Conservation (phyloP, 176 grass and related monocot species). For the Oryza brachyantha region DNA sequence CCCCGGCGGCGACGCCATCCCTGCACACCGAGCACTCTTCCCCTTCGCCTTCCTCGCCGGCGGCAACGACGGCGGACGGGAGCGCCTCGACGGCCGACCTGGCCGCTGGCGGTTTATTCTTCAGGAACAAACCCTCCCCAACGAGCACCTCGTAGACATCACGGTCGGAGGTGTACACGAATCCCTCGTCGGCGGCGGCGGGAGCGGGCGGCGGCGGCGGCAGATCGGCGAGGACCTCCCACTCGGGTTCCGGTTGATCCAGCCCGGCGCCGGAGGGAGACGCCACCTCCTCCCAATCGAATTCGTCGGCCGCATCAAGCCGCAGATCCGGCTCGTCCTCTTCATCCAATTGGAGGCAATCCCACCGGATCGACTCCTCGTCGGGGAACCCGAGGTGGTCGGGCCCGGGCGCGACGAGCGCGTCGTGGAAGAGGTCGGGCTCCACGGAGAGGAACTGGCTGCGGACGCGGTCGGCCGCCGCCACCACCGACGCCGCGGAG, state of each 20-base stretch:
- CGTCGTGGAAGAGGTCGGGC: constrained; percentile 42
- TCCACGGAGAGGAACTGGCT: constrained; percentile 57
- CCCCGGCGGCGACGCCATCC: constrained; percentile 49
- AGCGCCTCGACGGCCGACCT: constrained; percentile 55
- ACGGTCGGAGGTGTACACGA: constrained; percentile 67
- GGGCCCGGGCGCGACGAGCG: constrained; percentile 28
- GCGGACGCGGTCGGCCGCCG: constrained; percentile 46
- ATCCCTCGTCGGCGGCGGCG: constrained; percentile 47
- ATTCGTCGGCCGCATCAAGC: constrained; percentile 37
- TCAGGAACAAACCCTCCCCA: constrained; percentile 52
- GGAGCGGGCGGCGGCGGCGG: constrained; percentile 15
- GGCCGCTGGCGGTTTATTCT: constrained; percentile 52
- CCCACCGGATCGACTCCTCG: constrained; percentile 56
- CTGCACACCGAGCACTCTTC: constrained; percentile 80
- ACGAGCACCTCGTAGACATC: constrained; percentile 60
- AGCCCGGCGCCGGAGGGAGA: background rate
- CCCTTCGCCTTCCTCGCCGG: constrained; percentile 38
- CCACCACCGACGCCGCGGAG: constrained; percentile 15
- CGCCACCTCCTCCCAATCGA: constrained; percentile 79
- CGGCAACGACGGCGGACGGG: constrained; percentile 34
- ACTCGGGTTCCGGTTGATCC: constrained; percentile 43
- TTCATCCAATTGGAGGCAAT: constrained; percentile 59
- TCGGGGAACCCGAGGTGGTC: constrained; percentile 62
- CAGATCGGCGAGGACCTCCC: constrained; percentile 59
- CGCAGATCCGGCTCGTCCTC: constrained; percentile 46